Conservation (phyloP, 192 early-diverging fungal genomes). For the Glomus cerebriforme region DNA sequence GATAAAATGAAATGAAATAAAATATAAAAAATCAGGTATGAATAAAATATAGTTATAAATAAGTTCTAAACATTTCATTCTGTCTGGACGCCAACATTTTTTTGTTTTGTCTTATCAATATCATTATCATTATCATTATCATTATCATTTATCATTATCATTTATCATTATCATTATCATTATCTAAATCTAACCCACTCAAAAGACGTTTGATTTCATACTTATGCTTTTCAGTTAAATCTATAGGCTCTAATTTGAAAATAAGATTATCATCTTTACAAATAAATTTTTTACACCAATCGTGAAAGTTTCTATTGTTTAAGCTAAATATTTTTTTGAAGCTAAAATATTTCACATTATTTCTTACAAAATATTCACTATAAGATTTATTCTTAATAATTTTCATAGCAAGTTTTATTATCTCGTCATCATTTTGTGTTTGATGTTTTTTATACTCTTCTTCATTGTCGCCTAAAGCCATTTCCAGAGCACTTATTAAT, state of each 20-base stretch:
- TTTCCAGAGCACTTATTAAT: no score
- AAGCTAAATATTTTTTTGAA: not conserved
- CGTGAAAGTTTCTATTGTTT: not conserved
- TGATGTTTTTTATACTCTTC: not conserved
- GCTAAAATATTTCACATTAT: not conserved
- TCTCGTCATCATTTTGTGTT: not conserved
- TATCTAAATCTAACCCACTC: not conserved
- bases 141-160: no score
- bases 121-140: no score
- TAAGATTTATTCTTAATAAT: not conserved
- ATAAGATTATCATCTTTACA: not conserved
- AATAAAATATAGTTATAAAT: no score
- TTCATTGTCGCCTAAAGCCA: not conserved
- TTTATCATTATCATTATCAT: no score
- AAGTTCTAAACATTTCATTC: no score
- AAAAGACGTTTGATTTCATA: not conserved
- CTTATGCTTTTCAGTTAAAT: not conserved
- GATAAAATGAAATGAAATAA: no score
- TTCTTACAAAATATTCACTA: not conserved
- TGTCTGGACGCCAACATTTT: no score
- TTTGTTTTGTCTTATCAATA: no score
- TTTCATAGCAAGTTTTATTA: not conserved
- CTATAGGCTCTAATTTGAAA: not conserved
- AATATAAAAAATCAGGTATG: no score
- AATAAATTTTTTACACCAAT: not conserved